Conservation (phyloP, 306 rosid species). For the Cercis canadensis region DNA sequence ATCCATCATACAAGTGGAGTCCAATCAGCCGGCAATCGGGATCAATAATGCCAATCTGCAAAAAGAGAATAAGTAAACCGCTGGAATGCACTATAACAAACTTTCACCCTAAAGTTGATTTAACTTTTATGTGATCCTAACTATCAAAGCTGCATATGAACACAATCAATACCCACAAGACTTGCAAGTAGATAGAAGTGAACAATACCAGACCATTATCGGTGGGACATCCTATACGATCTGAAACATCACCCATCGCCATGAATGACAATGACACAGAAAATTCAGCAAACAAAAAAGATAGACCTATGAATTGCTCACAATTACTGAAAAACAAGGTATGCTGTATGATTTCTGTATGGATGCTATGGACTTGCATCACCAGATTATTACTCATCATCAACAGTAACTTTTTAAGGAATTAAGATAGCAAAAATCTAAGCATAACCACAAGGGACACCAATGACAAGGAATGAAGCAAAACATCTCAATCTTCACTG, state of each 20-base stretch:
- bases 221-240: constrained; percentile 96
- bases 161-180: constrained; percentile 14
- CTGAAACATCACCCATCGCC: constrained; percentile 99
- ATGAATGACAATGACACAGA: too few relatives aligned
- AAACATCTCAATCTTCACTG: neutral
- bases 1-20: constrained; percentile 95
- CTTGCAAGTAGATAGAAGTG: neutral
- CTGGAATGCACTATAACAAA: constrained; percentile 24
- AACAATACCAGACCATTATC: constrained; percentile 91
- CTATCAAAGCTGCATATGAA: constrained; percentile 22
- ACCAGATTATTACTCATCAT: too few relatives aligned
- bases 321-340: too few relatives aligned
- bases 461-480: too few relatives aligned
- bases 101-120: constrained; percentile 18
- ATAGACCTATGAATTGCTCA: too few relatives aligned
- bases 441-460: too few relatives aligned
- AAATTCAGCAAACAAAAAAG: too few relatives aligned
- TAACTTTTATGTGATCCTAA: constrained; percentile 10
- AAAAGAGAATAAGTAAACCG: constrained; percentile 18
- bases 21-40: constrained; percentile 98
- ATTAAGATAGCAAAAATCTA: too few relatives aligned
- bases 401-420: too few relatives aligned
- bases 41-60: constrained; percentile 97
- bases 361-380: too few relatives aligned
- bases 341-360: too few relatives aligned